These are phyloP conservation scores for Xylaria sp. DNA, from an alignment of 2,329 filamentous ascomycete species.

Conservation along the genomic window DNA sequence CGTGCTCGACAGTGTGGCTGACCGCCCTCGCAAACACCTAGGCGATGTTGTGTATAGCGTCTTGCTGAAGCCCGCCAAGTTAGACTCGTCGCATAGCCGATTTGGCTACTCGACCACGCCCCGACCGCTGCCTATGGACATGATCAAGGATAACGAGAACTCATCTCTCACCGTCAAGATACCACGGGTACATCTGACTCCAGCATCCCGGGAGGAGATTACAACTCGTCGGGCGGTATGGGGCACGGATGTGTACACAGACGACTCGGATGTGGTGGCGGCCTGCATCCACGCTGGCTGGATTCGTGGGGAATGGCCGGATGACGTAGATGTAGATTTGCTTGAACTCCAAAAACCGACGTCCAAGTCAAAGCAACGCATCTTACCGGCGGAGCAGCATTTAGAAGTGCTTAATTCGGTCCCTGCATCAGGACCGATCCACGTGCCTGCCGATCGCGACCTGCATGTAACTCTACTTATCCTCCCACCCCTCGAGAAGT, in stretches of 20 bases:
- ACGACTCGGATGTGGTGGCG: slow-evolving; percentile 92
- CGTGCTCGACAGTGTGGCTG: slow-evolving; percentile 73
- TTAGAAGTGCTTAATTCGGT: slow-evolving; percentile 57
- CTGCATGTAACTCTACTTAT: slow-evolving; percentile 87
- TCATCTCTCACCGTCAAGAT: slow-evolving; percentile 90
- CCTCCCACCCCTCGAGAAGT: slow-evolving; percentile 78
- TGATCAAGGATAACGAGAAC: slow-evolving; percentile 77
- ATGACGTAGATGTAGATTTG: slow-evolving; percentile 74
- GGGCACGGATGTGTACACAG: slow-evolving; percentile 94
- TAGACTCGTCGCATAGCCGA: slow-evolving; percentile 50
- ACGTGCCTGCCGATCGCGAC: slow-evolving; percentile 72
- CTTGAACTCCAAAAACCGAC: slow-evolving; percentile 59
- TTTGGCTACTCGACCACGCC: slow-evolving; percentile 62
- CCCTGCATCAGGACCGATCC: slow-evolving; percentile 65
- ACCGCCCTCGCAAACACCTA: slow-evolving; percentile 77
- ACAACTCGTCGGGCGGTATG: slow-evolving; percentile 81
- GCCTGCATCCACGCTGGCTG: slow-evolving; percentile 93
- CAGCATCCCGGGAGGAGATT: slow-evolving; percentile 78
- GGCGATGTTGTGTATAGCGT: slow-evolving; percentile 84
- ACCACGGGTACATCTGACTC: slow-evolving; percentile 75
- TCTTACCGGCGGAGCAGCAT: slow-evolving; percentile 37
- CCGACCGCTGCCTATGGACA: slow-evolving; percentile 75
- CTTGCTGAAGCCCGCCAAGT: slow-evolving; percentile 60
- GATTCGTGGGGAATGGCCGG: slow-evolving; percentile 86
- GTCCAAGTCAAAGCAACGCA: slow-evolving; percentile 44